Evolutionary conservation across 2,329 filamentous ascomycete genomes (phyloP), one percentile per base, ranked within the genome.

Genomic region (Daldinia eschscholtzii): DNA sequence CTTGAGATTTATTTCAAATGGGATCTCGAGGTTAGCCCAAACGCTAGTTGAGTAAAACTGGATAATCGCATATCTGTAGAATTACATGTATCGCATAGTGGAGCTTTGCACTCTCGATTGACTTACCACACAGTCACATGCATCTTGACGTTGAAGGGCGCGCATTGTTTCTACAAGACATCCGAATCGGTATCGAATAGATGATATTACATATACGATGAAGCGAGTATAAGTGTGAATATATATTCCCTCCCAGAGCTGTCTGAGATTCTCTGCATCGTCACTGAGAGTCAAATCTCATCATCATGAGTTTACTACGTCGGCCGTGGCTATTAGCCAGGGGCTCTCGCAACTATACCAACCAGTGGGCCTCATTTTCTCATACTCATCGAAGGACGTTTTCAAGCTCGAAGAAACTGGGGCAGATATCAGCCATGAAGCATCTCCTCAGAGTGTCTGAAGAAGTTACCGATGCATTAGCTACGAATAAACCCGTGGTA

Each of bases 401-500:
- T 55, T 65, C 73, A 44, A 57, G 58, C 15, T 70, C 73, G 12
- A 55, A 61, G 37, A 67, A 57, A 44, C 26, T 67, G 33, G 63
- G 20, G 55, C 63, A 1, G 68, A 72, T 26, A 71, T 70, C 48
- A n/a, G 76, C 77, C 12, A 73, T 85, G 35, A 77, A 77, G 65
- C 74, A 79, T 30, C 80, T 93, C 67, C 86, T 97, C 64, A 87
- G 85, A 60, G 84, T 97, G 46, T 94, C 93, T 0, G 91, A 95
- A 57, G 95, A 98, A 80, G 91, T 99, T 12, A 84, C 86, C 59
- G 89, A 93, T 77, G 95, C 94, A 42, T 80, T 98, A 55, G 84
- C 88, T 46, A 87, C 88, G 12, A 89, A 90, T 64, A 90, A 89
- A 75, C 95, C 96, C 0, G 91, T 99, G 3, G 94, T 99, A 10